phyloP scores from a whole-genome alignment of 1,139 yeast genomes.

The Zygosaccharomyces pseudobailii region DNA sequence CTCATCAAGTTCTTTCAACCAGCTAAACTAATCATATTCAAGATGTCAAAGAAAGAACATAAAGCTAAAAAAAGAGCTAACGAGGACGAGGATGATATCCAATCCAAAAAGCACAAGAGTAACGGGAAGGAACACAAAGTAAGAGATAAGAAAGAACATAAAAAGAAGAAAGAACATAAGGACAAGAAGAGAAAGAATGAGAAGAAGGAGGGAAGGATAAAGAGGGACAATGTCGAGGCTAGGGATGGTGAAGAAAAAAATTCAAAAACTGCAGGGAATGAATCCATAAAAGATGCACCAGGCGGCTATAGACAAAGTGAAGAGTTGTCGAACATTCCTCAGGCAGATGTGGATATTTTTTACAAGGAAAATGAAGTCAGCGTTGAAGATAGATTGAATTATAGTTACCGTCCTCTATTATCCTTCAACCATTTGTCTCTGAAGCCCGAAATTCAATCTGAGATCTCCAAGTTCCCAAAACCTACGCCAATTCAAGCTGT shows the following conservation, averaged over 20 bases:
- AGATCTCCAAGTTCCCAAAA: slow-evolving; percentile 65
- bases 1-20: neutral
- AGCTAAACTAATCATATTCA: slow-evolving; percentile 17
- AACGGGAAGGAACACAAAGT: slow-evolving; percentile 37
- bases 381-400: slow-evolving; percentile 61
- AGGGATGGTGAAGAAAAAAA: slow-evolving; percentile 9
- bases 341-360: slow-evolving; percentile 57
- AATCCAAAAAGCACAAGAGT: slow-evolving; percentile 33
- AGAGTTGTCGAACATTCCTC: slow-evolving; percentile 38
- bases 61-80: slow-evolving; percentile 43
- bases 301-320: slow-evolving; percentile 15
- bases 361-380: slow-evolving; percentile 69
- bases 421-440: slow-evolving; percentile 61
- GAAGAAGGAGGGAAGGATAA: slow-evolving; percentile 32
- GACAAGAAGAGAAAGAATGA: slow-evolving; percentile 33
- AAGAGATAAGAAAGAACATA: slow-evolving; percentile 40
- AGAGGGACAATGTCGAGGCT: slow-evolving; percentile 24
- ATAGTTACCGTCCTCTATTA: slow-evolving; percentile 61
- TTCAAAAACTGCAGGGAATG: slow-evolving; percentile 17
- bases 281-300: slow-evolving; percentile 14
- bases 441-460: slow-evolving; percentile 50
- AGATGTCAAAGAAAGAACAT: slow-evolving; percentile 44
- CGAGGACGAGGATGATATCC: slow-evolving; percentile 41
- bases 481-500: slow-evolving; percentile 98
- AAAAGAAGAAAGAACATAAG: slow-evolving; percentile 35